These are phyloP conservation scores for Nicotiana obtusifolia DNA, from an alignment of 257 asterid genomes.

Conservation along the genomic window DNA sequence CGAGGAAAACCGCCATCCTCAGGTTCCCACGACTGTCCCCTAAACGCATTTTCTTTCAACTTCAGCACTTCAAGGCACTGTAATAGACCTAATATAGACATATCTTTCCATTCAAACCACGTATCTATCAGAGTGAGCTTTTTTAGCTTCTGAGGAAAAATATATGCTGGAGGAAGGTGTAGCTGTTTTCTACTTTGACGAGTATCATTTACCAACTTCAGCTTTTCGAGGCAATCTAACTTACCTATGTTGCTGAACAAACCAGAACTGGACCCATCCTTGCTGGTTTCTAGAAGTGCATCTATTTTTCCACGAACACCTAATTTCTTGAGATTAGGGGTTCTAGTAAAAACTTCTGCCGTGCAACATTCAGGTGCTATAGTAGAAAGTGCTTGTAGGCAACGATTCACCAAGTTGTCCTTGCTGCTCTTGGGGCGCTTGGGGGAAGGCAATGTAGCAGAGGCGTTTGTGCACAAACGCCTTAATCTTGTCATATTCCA, in stretches of 20 bases:
- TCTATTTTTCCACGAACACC: constrained; percentile 48
- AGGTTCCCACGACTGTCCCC: constrained; percentile 19
- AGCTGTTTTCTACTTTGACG: not conserved
- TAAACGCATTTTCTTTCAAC: constrained; percentile 21
- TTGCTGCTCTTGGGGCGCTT: not conserved
- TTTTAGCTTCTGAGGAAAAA: constrained; percentile 15
- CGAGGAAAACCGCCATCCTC: constrained; percentile 18
- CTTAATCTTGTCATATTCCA: constrained; percentile 57
- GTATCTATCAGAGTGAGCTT: constrained; percentile 20
- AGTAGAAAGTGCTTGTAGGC: constrained; percentile 39
- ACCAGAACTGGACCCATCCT: constrained; percentile 8
- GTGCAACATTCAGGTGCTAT: constrained; percentile 50
- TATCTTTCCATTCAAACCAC: constrained; percentile 14
- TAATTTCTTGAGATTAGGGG: constrained; percentile 38
- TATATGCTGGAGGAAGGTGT: constrained; percentile 13
- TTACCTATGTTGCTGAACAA: constrained; percentile 32
- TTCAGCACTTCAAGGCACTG: constrained; percentile 23
- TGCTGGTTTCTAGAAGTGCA: constrained; percentile 24
- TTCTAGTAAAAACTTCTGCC: constrained; percentile 27
- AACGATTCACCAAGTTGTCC: constrained; percentile 10
- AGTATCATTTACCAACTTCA: constrained; percentile 44
- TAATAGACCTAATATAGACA: constrained; percentile 17
- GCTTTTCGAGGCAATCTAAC: constrained; percentile 31
- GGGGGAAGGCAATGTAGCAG: constrained; percentile 21
- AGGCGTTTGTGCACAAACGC: constrained; percentile 41